A percentile compares a stretch with the other conserved stretches of the same genome.
phyloP scores from a whole-genome alignment of 306 rosid species.

The Pachyrhizus erosus region DNA sequence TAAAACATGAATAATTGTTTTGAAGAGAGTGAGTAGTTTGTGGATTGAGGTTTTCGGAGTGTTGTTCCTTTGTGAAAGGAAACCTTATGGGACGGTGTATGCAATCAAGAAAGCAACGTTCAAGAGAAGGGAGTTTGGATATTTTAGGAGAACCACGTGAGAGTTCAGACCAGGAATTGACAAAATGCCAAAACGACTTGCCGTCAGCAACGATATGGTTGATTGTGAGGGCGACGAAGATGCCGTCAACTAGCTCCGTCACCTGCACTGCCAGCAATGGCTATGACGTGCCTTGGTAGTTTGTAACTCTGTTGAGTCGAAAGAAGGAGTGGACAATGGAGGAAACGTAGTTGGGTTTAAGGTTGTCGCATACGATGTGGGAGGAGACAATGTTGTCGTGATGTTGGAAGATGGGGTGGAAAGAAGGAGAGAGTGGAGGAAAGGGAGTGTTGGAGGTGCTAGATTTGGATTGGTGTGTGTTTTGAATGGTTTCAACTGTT shows the following conservation, averaged over 20 bases:
- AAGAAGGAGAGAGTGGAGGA: too few relatives aligned
- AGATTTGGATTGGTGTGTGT: slow-evolving; percentile 1
- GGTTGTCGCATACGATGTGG: background rate
- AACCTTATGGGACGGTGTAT: background rate
- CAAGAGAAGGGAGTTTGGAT: background rate
- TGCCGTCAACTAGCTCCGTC: slow-evolving; percentile 55
- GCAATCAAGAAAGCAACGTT: background rate
- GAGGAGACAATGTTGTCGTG: too few relatives aligned
- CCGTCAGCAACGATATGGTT: slow-evolving; percentile 45
- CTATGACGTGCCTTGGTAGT: slow-evolving; percentile 31
- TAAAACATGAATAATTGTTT: too few relatives aligned
- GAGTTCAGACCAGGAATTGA: slow-evolving; percentile 56
- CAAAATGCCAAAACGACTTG: slow-evolving; percentile 50
- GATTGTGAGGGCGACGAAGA: slow-evolving; percentile 46
- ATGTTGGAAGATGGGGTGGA: too few relatives aligned
- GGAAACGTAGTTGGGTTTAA: slow-evolving; percentile 37
- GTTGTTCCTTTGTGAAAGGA: background rate
- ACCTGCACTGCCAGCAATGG: slow-evolving; percentile 58
- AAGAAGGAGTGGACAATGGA: slow-evolving; percentile 48
- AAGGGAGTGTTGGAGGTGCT: background rate
- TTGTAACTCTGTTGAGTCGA: slow-evolving; percentile 31
- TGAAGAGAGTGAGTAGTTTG: too few relatives aligned
- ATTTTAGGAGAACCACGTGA: background rate
- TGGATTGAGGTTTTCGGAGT: background rate
- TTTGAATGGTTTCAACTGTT: background rate